Evolutionary conservation across 768 basidiomycete species (phyloP).

Genomic region (Candolleomyces eurysporus): DNA sequence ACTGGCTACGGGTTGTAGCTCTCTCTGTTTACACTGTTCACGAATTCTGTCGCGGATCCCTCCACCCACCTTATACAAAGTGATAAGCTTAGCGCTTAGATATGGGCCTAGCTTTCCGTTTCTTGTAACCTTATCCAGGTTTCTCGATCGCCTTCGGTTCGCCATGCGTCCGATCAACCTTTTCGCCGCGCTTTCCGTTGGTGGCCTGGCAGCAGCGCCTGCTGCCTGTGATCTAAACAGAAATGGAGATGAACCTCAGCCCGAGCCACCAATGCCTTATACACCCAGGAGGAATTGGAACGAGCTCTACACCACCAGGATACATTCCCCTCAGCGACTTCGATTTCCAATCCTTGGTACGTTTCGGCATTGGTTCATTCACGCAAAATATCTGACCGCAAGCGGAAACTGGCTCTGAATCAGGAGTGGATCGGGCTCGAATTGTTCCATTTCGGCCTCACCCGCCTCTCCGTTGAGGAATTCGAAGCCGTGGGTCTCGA

Average conservation of each 20-base stretch:
- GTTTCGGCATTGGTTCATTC: slow-evolving; percentile 1
- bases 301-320: slow-evolving; percentile 17
- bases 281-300: slow-evolving; percentile 19
- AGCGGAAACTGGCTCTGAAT: slow-evolving; percentile 53
- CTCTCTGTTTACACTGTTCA: too few species aligned
- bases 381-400: neutral
- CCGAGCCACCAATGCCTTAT: slow-evolving; percentile 4
- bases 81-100: too few species aligned
- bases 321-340: slow-evolving; percentile 24
- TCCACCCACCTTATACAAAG: too few species aligned
- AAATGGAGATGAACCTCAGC: neutral
- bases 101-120: too few species aligned
- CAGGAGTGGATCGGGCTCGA: slow-evolving; percentile 66
- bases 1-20: too few species aligned
- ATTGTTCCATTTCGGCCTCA: slow-evolving; percentile 55
- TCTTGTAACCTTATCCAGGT: too few species aligned
- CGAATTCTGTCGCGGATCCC: too few species aligned
- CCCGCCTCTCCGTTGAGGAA: slow-evolving; percentile 50
- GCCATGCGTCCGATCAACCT: neutral
- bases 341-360: slow-evolving; percentile 24
- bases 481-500: slow-evolving; percentile 54
- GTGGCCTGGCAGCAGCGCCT: neutral
- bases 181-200: neutral
- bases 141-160: neutral
- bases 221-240: neutral